These are phyloP conservation scores for Phaeoacremonium minimum DNA, from an alignment of 2,329 filamentous ascomycete genomes.

Conservation along the genomic window DNA sequence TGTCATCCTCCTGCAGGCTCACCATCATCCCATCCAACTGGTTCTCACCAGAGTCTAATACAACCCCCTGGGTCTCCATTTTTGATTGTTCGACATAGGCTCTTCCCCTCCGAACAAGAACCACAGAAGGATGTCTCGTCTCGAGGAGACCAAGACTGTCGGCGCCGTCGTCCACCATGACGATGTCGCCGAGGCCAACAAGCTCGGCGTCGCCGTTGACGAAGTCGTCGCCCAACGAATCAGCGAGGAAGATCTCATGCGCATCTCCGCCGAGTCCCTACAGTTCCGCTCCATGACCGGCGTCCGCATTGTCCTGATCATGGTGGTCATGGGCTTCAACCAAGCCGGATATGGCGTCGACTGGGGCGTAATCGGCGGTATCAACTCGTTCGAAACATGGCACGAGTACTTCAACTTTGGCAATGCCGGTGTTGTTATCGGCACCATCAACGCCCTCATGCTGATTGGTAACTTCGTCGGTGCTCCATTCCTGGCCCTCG, in stretches of 20 bases:
- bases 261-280: slow-evolving; percentile 33
- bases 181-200: slow-evolving; percentile 22
- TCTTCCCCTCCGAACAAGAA: not conserved
- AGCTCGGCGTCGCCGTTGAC: slow-evolving; percentile 29
- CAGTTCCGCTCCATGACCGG: slow-evolving; percentile 33
- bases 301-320: slow-evolving; percentile 32
- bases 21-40: no score
- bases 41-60: no score
- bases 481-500: slow-evolving; percentile 42
- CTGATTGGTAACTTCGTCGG: slow-evolving; percentile 40
- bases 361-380: slow-evolving; percentile 42
- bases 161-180: slow-evolving; percentile 16
- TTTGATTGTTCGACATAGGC: no score
- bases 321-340: slow-evolving; percentile 41
- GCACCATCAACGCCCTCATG: slow-evolving; percentile 42
- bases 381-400: slow-evolving; percentile 36
- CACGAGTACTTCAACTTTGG: slow-evolving; percentile 38
- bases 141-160: slow-evolving; percentile 10
- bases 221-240: slow-evolving; percentile 38
- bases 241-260: slow-evolving; percentile 39
- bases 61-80: not conserved
- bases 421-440: slow-evolving; percentile 30
- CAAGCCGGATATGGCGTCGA: slow-evolving; percentile 43
- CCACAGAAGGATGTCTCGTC: slow-evolving; percentile 9
- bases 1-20: no score